A percentile compares a stretch with the other conserved stretches of the same genome.
Evolutionary conservation across 1,284 basidiomycete species (phyloP).

Genomic region (Puccinia novopanici): DNA sequence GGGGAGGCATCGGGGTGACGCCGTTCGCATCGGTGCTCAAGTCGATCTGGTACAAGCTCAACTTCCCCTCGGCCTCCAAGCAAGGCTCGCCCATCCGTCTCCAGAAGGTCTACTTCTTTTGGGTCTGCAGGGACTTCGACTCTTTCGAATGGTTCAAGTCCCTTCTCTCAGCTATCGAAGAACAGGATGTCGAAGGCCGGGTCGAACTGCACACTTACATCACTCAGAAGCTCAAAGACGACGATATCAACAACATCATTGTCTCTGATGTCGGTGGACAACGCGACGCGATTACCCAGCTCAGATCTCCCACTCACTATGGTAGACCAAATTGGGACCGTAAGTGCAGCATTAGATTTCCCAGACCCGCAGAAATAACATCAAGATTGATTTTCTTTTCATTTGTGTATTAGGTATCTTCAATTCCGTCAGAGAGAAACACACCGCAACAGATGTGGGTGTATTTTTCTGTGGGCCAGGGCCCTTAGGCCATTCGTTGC

Average conservation of each 20-base stretch:
- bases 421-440: constrained; percentile 71
- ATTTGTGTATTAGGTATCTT: constrained; percentile 69
- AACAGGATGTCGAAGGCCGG: constrained; percentile 75
- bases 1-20: constrained; percentile 82
- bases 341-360: constrained; percentile 7
- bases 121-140: constrained; percentile 56
- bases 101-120: constrained; percentile 60
- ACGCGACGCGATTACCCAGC: constrained; percentile 78
- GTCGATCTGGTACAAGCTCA: constrained; percentile 92
- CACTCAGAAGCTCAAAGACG: constrained; percentile 80
- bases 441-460: constrained; percentile 79
- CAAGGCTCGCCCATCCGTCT: constrained; percentile 54
- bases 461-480: constrained; percentile 73
- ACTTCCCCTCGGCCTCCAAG: constrained; percentile 63
- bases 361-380: neutral
- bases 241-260: constrained; percentile 84
- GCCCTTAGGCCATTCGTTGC: constrained; percentile 70
- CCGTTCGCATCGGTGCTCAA: constrained; percentile 89
- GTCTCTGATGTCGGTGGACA: constrained; percentile 81
- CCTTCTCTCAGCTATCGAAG: constrained; percentile 84
- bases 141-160: constrained; percentile 89
- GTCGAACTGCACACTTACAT: constrained; percentile 79
- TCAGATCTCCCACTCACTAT: constrained; percentile 87
- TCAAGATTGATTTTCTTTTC: neutral
- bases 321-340: constrained; percentile 72